Percentiles rank a stretch among this genome's conserved stretches.
phyloP scores from a whole-genome alignment of 257 asterid species.

The Scutellaria minor region DNA sequence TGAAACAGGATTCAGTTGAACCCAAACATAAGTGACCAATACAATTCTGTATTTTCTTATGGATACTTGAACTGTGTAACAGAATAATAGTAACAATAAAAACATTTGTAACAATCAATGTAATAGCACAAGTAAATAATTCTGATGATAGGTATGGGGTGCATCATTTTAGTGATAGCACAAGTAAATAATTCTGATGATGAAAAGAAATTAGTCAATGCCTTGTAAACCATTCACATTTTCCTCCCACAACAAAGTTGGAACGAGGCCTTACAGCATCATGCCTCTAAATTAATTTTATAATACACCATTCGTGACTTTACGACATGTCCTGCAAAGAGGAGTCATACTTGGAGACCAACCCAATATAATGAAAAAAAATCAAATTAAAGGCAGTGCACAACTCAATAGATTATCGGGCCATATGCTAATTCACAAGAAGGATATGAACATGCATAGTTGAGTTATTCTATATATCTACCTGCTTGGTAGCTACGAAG shows the following conservation, averaged over 20 bases:
- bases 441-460: neutral
- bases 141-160: too few relatives aligned
- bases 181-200: too few relatives aligned
- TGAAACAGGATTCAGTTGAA: constrained; percentile 1
- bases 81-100: neutral
- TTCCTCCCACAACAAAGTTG: too few relatives aligned
- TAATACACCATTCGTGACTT: neutral
- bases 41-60: neutral
- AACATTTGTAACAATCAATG: neutral
- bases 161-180: too few relatives aligned
- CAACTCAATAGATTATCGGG: neutral
- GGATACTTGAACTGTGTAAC: neutral
- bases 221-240: too few relatives aligned
- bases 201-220: too few relatives aligned
- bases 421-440: neutral
- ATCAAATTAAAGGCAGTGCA: neutral
- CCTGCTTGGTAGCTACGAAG: constrained; percentile 66
- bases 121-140: neutral
- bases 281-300: neutral
- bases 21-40: neutral
- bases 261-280: too few relatives aligned
- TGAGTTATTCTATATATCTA: constrained; percentile 29
- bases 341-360: neutral
- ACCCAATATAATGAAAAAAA: neutral
- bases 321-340: neutral